Percentiles rank a stretch among this genome's conserved stretches.
phyloP scores from a whole-genome alignment of 2,329 filamentous ascomycete genomes.

The Rhytidhysteron rufulum region DNA sequence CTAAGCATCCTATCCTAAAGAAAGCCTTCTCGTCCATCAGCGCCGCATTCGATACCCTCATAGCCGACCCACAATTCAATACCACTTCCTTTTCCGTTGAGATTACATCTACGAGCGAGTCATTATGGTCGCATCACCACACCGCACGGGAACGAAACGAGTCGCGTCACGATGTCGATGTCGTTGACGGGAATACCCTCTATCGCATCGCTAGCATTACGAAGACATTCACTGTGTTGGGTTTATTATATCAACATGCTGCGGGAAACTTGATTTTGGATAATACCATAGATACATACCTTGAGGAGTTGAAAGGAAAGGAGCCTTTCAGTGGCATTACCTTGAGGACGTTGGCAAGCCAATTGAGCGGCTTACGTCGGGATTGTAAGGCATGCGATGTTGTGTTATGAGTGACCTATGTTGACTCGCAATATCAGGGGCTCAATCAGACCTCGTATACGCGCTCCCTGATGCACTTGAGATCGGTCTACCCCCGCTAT shows the following conservation, averaged over 20 bases:
- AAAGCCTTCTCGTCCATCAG: constrained; percentile 28
- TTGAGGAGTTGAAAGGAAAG: constrained; percentile 24
- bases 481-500: constrained; percentile 33
- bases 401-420: no score
- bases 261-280: constrained; percentile 33
- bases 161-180: constrained; percentile 31
- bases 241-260: constrained; percentile 28
- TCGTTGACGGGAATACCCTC: constrained; percentile 36
- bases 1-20: constrained; percentile 21
- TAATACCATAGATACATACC: constrained; percentile 28
- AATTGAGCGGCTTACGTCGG: constrained; percentile 40
- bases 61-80: constrained; percentile 26
- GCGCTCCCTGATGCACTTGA: constrained; percentile 12
- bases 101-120: constrained; percentile 35
- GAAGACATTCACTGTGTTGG: constrained; percentile 32
- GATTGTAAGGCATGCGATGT: constrained; percentile 34
- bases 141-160: constrained; percentile 34
- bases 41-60: constrained; percentile 16
- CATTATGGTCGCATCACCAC: constrained; percentile 37
- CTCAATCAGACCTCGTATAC: constrained; percentile 27
- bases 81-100: constrained; percentile 39
- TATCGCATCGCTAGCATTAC: constrained; percentile 40
- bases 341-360: constrained; percentile 39
- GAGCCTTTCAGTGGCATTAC: constrained; percentile 42
- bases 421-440: constrained; percentile 22